Conservation (phyloP, 2,329 filamentous ascomycete genomes). For the Trichoderma endophyticum region DNA sequence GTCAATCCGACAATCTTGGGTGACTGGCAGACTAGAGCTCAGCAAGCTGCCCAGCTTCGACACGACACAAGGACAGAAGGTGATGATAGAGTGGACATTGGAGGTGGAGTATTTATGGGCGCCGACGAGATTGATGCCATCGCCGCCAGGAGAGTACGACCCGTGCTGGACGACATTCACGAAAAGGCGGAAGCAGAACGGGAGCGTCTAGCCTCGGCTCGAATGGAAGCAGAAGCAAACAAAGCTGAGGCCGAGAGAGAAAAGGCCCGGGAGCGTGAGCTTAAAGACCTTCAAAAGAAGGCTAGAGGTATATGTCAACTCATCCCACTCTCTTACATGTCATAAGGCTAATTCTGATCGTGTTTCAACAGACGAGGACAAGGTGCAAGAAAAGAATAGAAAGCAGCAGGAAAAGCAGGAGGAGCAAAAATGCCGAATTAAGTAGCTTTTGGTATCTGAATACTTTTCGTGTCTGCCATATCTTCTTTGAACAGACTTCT, state of each 20-base stretch:
- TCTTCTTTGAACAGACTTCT: neutral
- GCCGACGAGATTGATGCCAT: conserved; percentile 75
- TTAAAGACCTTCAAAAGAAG: conserved; percentile 52
- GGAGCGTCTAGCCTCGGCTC: conserved; percentile 63
- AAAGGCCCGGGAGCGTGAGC: conserved; percentile 51
- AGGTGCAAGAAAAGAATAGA: conserved; percentile 29
- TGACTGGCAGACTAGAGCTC: conserved; percentile 77
- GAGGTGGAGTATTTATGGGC: conserved; percentile 77
- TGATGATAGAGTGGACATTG: conserved; percentile 62
- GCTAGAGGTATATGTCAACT: conserved; percentile 54
- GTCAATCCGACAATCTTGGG: conserved; percentile 64
- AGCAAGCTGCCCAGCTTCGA: conserved; percentile 64
- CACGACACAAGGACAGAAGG: conserved; percentile 58
- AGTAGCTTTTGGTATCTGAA: neutral
- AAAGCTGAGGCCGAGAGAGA: conserved; percentile 50
- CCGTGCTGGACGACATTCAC: conserved; percentile 79
- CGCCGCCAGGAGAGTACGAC: conserved; percentile 72
- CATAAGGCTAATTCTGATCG: neutral
- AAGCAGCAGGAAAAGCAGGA: conserved; percentile 29
- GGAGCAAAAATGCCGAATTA: conserved; percentile 16
- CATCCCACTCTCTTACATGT: neutral
- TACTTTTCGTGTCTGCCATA: neutral
- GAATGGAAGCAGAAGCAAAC: conserved; percentile 56
- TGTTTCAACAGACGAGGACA: conserved; percentile 42
- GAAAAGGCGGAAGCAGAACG: conserved; percentile 71